Percentiles rank a stretch among this genome's conserved stretches.
Evolutionary conservation across 768 basidiomycete species (phyloP).

Genomic region (Serpula lacrymans): DNA sequence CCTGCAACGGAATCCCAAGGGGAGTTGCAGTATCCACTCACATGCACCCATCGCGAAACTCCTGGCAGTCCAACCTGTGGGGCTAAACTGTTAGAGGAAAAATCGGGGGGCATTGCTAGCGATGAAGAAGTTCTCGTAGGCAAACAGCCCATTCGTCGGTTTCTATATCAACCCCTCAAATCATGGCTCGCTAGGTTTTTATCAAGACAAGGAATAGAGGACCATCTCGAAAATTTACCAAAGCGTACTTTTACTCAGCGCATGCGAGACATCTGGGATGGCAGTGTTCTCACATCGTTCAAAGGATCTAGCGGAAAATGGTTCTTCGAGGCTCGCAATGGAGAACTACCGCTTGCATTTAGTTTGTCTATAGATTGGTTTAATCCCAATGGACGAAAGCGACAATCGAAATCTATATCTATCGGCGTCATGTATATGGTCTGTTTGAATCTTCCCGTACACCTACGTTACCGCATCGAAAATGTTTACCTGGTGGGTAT

Average conservation of each 20-base stretch:
- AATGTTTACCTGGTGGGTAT: conserved; percentile 42
- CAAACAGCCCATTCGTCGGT: not conserved
- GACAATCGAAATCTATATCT: conserved; percentile 1
- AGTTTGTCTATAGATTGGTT: conserved; percentile 16
- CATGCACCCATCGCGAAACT: not conserved
- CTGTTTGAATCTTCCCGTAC: conserved; percentile 32
- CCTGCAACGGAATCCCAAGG: not conserved
- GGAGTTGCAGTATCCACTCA: not conserved
- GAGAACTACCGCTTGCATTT: conserved; percentile 13
- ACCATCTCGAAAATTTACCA: conserved; percentile 16
- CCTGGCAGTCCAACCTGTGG: not conserved
- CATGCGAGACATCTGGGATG: conserved; percentile 15
- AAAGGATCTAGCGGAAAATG: conserved; percentile 12
- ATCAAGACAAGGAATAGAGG: conserved; percentile 24
- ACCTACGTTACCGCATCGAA: conserved; percentile 28
- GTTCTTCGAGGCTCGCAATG: not conserved
- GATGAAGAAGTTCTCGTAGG: no score
- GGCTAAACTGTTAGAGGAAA: no score
- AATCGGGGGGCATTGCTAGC: no score
- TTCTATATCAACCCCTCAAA: conserved; percentile 9
- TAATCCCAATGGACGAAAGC: conserved; percentile 14
- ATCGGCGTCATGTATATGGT: conserved; percentile 20
- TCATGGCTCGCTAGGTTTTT: conserved; percentile 24
- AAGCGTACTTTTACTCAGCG: no score
- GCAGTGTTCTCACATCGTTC: conserved; percentile 13